Conservation (phyloP, 495 filamentous ascomycete species). For the Aspergillus sclerotioniger region DNA sequence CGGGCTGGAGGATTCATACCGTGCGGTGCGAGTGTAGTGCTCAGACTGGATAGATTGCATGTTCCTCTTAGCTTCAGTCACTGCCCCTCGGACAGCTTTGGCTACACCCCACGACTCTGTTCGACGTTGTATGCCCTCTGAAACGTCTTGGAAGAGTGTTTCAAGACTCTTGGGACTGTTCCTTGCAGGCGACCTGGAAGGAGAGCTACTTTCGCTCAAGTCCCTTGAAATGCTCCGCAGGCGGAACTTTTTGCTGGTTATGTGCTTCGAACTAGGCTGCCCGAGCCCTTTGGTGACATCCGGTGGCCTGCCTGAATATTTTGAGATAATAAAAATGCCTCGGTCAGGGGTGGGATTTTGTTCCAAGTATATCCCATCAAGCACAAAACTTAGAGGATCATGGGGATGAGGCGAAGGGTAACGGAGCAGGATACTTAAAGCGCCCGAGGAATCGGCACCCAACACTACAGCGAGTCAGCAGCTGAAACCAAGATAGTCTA, state of each 20-base stretch:
- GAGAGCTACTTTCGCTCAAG: conserved; percentile 31
- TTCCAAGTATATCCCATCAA: conserved; percentile 83
- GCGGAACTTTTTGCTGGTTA: conserved; percentile 27
- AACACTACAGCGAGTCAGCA: conserved; percentile 58
- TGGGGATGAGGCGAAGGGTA: conserved; percentile 66
- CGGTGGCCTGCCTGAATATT: conserved; percentile 74
- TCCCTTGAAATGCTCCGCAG: conserved; percentile 35
- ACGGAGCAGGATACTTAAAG: conserved; percentile 74
- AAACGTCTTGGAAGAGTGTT: conserved; percentile 78
- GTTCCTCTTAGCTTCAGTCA: conserved; percentile 76
- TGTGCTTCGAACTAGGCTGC: conserved; percentile 28
- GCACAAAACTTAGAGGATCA: conserved; percentile 72
- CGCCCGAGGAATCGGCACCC: conserved; percentile 79
- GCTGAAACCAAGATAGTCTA: neutral
- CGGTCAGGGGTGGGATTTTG: conserved; percentile 71
- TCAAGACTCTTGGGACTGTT: conserved; percentile 68
- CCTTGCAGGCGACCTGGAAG: conserved; percentile 51
- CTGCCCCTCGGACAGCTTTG: conserved; percentile 84
- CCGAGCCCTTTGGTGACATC: conserved; percentile 32
- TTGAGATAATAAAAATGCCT: conserved; percentile 71
- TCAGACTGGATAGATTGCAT: conserved; percentile 62
- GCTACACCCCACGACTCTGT: conserved; percentile 87
- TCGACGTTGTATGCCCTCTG: conserved; percentile 74
- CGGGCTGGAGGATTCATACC: conserved; percentile 14
- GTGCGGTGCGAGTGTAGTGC: conserved; percentile 25